Percentiles rank a stretch among this genome's conserved stretches.
phyloP scores from a whole-genome alignment of 2,329 filamentous ascomycete genomes.

The Leptoxyphium fumago region DNA sequence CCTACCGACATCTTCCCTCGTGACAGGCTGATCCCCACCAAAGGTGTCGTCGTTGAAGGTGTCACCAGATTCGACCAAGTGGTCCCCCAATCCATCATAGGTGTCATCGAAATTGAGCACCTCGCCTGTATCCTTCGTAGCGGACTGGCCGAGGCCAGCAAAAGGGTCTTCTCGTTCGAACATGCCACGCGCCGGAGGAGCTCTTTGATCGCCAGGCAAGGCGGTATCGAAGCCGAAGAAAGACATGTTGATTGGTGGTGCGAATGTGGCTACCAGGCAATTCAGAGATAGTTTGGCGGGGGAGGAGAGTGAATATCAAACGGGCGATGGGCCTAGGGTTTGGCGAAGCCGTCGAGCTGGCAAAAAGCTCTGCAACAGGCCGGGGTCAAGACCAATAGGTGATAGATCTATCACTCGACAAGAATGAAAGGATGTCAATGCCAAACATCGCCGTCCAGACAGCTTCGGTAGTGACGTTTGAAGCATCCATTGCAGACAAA shows the following conservation, averaged over 20 bases:
- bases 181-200: conserved; percentile 42
- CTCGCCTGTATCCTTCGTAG: conserved; percentile 42
- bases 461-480: neutral
- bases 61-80: conserved; percentile 83
- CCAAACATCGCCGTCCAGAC: too few species aligned
- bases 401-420: too few species aligned
- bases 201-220: conserved; percentile 24
- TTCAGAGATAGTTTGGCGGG: too few species aligned
- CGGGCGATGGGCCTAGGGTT: too few species aligned
- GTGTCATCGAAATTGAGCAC: conserved; percentile 87
- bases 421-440: too few species aligned
- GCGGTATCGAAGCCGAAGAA: conserved; percentile 80
- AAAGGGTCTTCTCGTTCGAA: conserved; percentile 68
- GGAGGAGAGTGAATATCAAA: too few species aligned
- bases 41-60: conserved; percentile 97
- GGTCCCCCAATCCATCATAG: conserved; percentile 85
- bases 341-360: too few species aligned
- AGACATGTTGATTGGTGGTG: conserved; percentile 40
- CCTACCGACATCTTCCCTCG: conserved; percentile 52
- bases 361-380: too few species aligned
- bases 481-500: neutral
- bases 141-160: conserved; percentile 50
- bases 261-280: neutral
- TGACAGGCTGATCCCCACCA: conserved; percentile 32
- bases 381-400: too few species aligned